These are phyloP conservation scores for Chaetoceros tenuissimus DNA, from an alignment of 108 stramenopile genomes.

Conservation along the genomic window DNA sequence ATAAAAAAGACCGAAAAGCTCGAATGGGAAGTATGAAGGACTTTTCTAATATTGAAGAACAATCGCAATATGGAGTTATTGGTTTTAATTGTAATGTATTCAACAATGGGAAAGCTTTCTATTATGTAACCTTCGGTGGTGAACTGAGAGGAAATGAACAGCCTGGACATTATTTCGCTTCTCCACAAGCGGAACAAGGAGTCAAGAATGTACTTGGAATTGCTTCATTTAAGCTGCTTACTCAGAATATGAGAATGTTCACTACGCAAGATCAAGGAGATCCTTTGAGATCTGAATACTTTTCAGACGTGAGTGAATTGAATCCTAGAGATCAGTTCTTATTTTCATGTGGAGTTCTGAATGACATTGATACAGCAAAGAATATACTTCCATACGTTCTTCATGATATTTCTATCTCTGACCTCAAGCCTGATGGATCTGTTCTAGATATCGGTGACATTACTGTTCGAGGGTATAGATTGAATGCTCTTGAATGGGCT, in stretches of 20 bases:
- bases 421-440: constrained; percentile 7
- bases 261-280: too few relatives aligned
- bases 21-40: neutral
- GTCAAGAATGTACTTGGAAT: neutral
- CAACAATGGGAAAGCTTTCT: neutral
- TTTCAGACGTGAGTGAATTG: neutral
- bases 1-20: neutral
- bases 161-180: constrained; percentile 7
- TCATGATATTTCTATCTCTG: neutral
- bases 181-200: neutral
- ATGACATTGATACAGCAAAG: constrained; percentile 7
- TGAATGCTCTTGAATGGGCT: constrained; percentile 10
- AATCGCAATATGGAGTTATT: neutral
- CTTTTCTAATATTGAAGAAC: too few relatives aligned
- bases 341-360: constrained; percentile 4
- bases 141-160: constrained; percentile 4
- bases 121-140: neutral
- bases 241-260: too few relatives aligned
- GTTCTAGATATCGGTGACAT: constrained; percentile 9
- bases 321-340: constrained; percentile 4
- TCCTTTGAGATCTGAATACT: too few relatives aligned
- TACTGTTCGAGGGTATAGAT: constrained; percentile 1
- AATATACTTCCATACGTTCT: neutral
- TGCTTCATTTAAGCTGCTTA: too few relatives aligned
- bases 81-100: neutral